These are phyloP conservation scores for Tephrocybe sp. DNA, from an alignment of 768 basidiomycete species.

Conservation along the genomic window DNA sequence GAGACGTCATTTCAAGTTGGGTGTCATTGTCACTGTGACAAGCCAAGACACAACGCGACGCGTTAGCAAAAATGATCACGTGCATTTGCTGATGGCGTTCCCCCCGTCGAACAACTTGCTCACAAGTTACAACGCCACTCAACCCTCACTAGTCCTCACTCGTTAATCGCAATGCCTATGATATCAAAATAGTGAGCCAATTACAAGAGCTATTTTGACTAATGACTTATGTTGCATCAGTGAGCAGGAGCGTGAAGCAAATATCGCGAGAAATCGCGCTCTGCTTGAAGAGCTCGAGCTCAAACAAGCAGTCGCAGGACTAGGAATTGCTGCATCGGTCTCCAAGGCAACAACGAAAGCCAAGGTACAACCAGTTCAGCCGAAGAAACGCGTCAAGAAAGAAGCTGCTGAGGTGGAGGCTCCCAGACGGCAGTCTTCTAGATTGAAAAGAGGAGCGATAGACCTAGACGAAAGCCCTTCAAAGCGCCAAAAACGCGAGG, in stretches of 20 bases:
- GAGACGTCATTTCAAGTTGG: too few species aligned
- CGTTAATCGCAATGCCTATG: constrained; percentile 44
- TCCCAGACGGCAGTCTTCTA: constrained; percentile 67
- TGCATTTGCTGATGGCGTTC: too few species aligned
- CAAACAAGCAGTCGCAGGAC: constrained; percentile 49
- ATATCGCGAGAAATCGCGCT: constrained; percentile 78
- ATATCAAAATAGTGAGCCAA: constrained; percentile 53
- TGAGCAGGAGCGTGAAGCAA: constrained; percentile 76
- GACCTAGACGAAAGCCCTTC: constrained; percentile 67
- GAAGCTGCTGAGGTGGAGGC: constrained; percentile 41
- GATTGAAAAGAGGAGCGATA: constrained; percentile 46
- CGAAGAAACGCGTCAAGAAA: constrained; percentile 54
- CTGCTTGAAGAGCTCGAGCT: constrained; percentile 73
- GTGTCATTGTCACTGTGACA: too few species aligned
- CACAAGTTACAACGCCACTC: too few species aligned
- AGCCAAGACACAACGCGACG: not conserved
- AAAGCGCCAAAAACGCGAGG: constrained; percentile 68
- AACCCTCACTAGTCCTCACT: too few species aligned
- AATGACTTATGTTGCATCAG: constrained; percentile 21
- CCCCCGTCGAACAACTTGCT: too few species aligned
- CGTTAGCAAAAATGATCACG: not conserved
- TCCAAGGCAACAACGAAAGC: constrained; percentile 29
- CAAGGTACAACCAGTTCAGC: constrained; percentile 63
- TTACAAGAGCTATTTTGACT: not conserved
- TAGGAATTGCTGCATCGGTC: constrained; percentile 47